Conservation (phyloP, 2,329 filamentous ascomycete genomes). For the Keithomyces neogunnii region DNA sequence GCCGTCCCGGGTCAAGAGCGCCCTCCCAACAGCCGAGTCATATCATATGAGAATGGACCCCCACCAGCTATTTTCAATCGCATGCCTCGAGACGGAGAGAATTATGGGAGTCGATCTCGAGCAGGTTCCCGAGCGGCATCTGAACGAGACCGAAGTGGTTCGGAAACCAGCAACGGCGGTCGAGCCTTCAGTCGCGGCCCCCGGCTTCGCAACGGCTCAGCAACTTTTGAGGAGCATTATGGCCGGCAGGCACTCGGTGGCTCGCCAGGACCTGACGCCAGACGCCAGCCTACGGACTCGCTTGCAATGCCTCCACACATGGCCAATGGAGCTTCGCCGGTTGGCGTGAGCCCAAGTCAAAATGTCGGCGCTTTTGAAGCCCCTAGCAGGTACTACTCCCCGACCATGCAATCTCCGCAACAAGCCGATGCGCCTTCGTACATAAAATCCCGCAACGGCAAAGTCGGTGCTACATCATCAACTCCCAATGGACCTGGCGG, state of each 20-base stretch:
- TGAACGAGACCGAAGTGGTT: conserved; percentile 46
- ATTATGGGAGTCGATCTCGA: conserved; percentile 19
- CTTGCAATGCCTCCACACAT: conserved; percentile 1
- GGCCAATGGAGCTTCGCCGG: background rate
- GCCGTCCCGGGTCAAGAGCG: conserved; percentile 13
- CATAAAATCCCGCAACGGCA: conserved; percentile 27
- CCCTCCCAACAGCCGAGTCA: conserved; percentile 22
- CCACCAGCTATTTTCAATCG: conserved; percentile 38
- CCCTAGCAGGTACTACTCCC: conserved; percentile 16
- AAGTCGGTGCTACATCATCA: conserved; percentile 23
- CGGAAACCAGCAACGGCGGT: conserved; percentile 41
- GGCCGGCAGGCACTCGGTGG: conserved; percentile 5
- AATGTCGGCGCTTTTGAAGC: conserved; percentile 6
- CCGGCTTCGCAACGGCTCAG: conserved; percentile 29
- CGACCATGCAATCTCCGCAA: background rate
- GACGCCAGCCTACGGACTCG: conserved; percentile 1
- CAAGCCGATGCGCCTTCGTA: conserved; percentile 10
- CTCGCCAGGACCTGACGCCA: background rate
- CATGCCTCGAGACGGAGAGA: conserved; percentile 33
- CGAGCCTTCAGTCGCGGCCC: conserved; percentile 30
- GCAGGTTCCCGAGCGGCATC: conserved; percentile 23
- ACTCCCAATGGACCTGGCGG: conserved; percentile 29
- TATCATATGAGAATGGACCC: conserved; percentile 35
- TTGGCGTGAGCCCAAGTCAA: conserved; percentile 6
- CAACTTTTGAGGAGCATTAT: conserved; percentile 27